A percentile compares a stretch with the other conserved stretches of the same genome.
phyloP scores from a whole-genome alignment of 768 basidiomycete genomes.

The Thelephora ganbajun region DNA sequence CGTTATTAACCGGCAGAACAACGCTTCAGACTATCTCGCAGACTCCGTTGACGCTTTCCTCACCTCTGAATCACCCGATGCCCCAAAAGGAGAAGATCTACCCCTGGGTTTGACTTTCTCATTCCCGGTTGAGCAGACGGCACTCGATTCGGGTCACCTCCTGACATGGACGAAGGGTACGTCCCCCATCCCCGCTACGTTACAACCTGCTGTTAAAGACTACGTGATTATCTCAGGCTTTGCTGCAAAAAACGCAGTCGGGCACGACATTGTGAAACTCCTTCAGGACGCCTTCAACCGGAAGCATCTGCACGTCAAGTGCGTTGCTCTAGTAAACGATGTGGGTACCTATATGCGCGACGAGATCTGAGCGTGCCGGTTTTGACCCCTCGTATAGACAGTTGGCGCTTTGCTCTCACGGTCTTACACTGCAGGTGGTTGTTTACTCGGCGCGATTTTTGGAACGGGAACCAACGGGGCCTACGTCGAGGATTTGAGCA shows the following conservation, averaged over 20 bases:
- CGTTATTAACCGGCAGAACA: neutral
- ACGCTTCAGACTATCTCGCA: slow-evolving; percentile 81
- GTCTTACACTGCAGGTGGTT: slow-evolving; percentile 87
- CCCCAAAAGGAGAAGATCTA: slow-evolving; percentile 21
- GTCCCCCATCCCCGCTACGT: neutral
- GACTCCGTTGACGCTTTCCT: slow-evolving; percentile 94
- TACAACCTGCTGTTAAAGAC: neutral
- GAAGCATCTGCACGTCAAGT: slow-evolving; percentile 85
- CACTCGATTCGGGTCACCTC: slow-evolving; percentile 79
- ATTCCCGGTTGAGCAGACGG: slow-evolving; percentile 95
- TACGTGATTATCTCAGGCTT: slow-evolving; percentile 23
- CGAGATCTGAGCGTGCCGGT: neutral
- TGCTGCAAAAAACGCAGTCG: slow-evolving; percentile 78
- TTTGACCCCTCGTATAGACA: slow-evolving; percentile 37
- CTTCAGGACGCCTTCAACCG: slow-evolving; percentile 86
- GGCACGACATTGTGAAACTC: slow-evolving; percentile 78
- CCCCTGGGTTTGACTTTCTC: slow-evolving; percentile 91
- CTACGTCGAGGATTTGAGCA: slow-evolving; percentile 79
- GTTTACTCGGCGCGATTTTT: slow-evolving; percentile 83
- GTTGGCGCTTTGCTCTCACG: slow-evolving; percentile 90
- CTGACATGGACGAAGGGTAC: slow-evolving; percentile 88
- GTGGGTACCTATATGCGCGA: slow-evolving; percentile 28
- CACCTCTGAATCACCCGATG: slow-evolving; percentile 30
- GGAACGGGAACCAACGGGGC: slow-evolving; percentile 99
- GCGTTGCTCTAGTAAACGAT: slow-evolving; percentile 89